Conservation (phyloP, 306 rosid species). For the Potentilla sterilis region DNA sequence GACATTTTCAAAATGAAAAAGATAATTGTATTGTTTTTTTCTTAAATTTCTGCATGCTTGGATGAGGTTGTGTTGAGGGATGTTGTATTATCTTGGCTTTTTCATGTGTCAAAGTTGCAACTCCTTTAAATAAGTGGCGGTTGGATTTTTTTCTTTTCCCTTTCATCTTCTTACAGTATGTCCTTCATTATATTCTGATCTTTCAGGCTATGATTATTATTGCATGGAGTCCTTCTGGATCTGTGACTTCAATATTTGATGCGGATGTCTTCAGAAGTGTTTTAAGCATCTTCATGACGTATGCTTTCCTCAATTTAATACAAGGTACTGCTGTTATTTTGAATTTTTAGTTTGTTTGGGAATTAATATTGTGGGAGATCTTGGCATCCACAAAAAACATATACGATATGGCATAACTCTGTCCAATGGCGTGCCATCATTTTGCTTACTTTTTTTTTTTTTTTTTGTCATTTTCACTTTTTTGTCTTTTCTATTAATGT, state of each 20-base stretch:
- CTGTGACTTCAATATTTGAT: slow-evolving; percentile 58
- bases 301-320: slow-evolving; percentile 82
- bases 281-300: slow-evolving; percentile 77
- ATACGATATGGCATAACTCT: neutral
- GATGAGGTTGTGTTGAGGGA: neutral
- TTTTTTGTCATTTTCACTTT: neutral
- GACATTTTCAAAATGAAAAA: neutral
- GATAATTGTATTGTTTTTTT: neutral
- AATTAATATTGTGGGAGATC: slow-evolving; percentile 2
- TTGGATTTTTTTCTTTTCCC: neutral
- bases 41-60: neutral
- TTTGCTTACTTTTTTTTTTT: neutral
- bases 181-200: slow-evolving; percentile 17
- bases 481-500: slow-evolving; percentile 26
- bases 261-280: slow-evolving; percentile 73
- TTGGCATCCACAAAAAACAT: neutral
- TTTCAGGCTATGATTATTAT: slow-evolving; percentile 90
- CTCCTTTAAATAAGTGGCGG: neutral
- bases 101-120: neutral
- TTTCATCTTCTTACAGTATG: neutral
- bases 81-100: neutral
- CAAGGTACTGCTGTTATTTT: slow-evolving; percentile 58
- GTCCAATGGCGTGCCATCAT: neutral
- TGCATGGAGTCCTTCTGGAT: slow-evolving; percentile 90
- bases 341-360: neutral